Evolutionary conservation across 2,329 filamentous ascomycete genomes (phyloP), one percentile per base, ranked within the genome.

Genomic region (Nigrospora oryzae): DNA sequence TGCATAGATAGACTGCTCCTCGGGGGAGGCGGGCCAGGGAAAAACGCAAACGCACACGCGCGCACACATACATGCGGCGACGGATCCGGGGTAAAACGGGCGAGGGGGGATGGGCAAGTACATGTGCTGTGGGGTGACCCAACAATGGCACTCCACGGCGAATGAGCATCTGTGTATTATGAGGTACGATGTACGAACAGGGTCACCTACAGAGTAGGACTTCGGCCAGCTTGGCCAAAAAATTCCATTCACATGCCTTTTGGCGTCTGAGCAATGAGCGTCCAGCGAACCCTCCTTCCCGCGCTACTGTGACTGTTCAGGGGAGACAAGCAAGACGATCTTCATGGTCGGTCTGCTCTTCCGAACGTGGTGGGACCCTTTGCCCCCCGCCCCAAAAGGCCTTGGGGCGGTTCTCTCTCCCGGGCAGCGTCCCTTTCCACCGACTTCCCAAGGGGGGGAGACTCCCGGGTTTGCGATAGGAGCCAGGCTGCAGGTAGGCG

Each of bases 321-420:
- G 17, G 28, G 30, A n/a, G 23, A 28, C 23, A 28, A 28, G 23
- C 23, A 28, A 28, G 23, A 7, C 23, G 23, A 28, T 28, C 23
- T 28, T 28, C 23, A 28, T 28, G 23, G 23, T 28, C 23, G 23
- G 23, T 28, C 23, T 28, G 23, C 23, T 28, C 23, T 28, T 28
- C 23, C 23, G 23, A 28, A 36, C 28, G 37, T 19, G 38, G 43
- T 45, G 37, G 43, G 43, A 45, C 43, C 37, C 43, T 38, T 28
- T 32, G 43, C 37, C 23, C 23, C 23, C 23, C 23, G 2, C 23
- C 8, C 23, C 23, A 4, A 23, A 28, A 28, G 23, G 23, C 23
- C 23, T 28, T 28, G 23, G 23, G 8, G 23, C 23, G 5, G 4
- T 28, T 28, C 23, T 28, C 23, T 28, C 19, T n/a, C 23, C 23